Base-by-base conservation (phyloP, 1,139 yeast species). In the Debaryomyces robertsiae region DNA sequence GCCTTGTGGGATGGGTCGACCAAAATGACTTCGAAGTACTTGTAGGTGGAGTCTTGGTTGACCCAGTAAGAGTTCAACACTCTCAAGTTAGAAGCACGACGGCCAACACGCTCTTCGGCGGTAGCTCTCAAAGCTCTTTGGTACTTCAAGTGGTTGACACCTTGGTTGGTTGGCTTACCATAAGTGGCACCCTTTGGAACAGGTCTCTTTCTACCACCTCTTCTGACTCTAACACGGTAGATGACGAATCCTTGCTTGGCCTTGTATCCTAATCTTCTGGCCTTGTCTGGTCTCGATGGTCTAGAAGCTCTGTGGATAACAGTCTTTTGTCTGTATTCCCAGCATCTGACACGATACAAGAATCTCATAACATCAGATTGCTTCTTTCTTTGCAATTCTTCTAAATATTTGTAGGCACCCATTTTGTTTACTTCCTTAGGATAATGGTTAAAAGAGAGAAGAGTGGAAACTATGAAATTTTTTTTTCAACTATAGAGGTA, bases 131-230 rank as follows among this genome's bases (percentile, higher is more conserved):
- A 81, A 55, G 97, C 85, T 79, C 94, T 89, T 83, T 93, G 98
- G 95, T 90, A 91, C 82, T 93, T 93, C 81, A 93, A 88, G 77
- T 93, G 97, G 83, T 84, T 84, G 63, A 93, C 94, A 88, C 98
- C 98, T 82, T 89, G 96, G 95, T 93, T 93, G 82, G 98, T 93
- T 84, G 98, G 98, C 87, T 93, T 93, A 88, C 98, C 98, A 85
- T 91, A 91, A 73, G 98, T 93, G 67, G 97, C 98, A 87, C 98
- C 98, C 93, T 93, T 93, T 81, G 95, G 91, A 67, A 86, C 98
- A 67, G 97, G 98, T 82, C 96, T 89, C 96, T 93, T 93, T 85
- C 98, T 91, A 82, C 94, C 93, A 82, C 98, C 98, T 81, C 98
- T 89, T 83, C 98, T 90, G 66, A 93, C 98, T 80, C 98, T 90